phyloP scores from a whole-genome alignment of 129 eudicot genomes.

The Solidago caesia region DNA sequence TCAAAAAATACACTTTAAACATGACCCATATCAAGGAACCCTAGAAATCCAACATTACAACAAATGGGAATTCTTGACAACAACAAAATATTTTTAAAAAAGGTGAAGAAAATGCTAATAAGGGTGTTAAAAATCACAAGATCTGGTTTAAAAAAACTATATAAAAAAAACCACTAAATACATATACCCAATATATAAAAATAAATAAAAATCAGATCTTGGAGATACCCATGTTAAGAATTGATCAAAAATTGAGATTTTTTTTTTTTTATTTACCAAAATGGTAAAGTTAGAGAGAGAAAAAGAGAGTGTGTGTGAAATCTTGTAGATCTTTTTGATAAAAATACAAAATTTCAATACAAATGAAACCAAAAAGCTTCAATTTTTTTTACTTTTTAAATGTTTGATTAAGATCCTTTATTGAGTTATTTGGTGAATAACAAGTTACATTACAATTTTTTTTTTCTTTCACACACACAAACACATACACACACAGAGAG shows the following conservation, averaged over 20 bases:
- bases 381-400: constrained; percentile 27
- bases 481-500: background rate
- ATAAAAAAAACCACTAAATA: constrained; percentile 12
- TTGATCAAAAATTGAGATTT: constrained; percentile 23
- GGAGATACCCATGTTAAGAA: constrained; percentile 27
- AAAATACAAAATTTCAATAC: constrained; percentile 22
- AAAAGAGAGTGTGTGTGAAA: constrained; percentile 17
- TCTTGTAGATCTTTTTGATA: constrained; percentile 28
- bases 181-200: constrained; percentile 10
- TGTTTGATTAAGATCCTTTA: constrained; percentile 8
- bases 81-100: background rate
- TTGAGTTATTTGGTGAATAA: constrained; percentile 22
- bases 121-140: constrained; percentile 26
- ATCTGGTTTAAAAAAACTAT: constrained; percentile 23
- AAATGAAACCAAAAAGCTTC: constrained; percentile 40
- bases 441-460: constrained; percentile 22
- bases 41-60: constrained; percentile 20
- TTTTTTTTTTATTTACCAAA: constrained; percentile 25
- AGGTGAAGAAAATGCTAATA: constrained; percentile 21
- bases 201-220: constrained; percentile 31
- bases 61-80: constrained; percentile 19
- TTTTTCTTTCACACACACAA: constrained; percentile 1
- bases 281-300: constrained; percentile 42
- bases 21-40: constrained; percentile 21
- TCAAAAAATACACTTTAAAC: background rate